Conservation (phyloP, 2,329 filamentous ascomycete species). For the Hymenoscyphus albidus region DNA sequence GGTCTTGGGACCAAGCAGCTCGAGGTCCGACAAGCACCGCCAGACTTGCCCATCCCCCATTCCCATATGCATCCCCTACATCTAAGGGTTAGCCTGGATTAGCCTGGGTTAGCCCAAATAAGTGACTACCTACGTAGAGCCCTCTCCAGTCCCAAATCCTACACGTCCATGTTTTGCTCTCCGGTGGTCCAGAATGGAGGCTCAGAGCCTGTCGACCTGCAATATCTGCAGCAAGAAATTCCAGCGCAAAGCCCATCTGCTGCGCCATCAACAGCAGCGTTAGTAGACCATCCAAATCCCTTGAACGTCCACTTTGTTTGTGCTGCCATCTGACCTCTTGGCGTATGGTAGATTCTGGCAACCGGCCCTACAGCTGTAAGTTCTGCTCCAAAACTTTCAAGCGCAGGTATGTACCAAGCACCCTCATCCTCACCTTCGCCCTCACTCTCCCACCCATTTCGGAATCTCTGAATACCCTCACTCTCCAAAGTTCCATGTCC, state of each 20-base stretch:
- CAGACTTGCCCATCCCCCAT: background rate
- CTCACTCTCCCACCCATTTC: background rate
- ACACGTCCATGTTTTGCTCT: conserved; percentile 12
- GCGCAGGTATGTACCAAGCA: conserved; percentile 27
- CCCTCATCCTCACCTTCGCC: background rate
- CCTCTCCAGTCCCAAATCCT: background rate
- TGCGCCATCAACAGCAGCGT: conserved; percentile 35
- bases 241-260: conserved; percentile 35
- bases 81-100: no score
- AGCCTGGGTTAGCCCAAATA: background rate
- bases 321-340: conserved; percentile 14
- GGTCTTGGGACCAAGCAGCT: background rate
- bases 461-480: background rate
- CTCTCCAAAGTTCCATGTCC: background rate
- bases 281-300: conserved; percentile 13
- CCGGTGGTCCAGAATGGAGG: conserved; percentile 33
- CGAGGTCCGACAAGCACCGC: background rate
- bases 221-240: conserved; percentile 35
- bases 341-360: conserved; percentile 29
- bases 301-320: background rate
- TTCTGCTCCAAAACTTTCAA: conserved; percentile 37
- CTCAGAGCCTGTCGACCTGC: conserved; percentile 34
- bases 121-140: background rate
- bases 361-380: conserved; percentile 33
- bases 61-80: no score